Base-by-base conservation (phyloP, 805 yeast genomes). In the Wilhelminamyces savonicus region DNA sequence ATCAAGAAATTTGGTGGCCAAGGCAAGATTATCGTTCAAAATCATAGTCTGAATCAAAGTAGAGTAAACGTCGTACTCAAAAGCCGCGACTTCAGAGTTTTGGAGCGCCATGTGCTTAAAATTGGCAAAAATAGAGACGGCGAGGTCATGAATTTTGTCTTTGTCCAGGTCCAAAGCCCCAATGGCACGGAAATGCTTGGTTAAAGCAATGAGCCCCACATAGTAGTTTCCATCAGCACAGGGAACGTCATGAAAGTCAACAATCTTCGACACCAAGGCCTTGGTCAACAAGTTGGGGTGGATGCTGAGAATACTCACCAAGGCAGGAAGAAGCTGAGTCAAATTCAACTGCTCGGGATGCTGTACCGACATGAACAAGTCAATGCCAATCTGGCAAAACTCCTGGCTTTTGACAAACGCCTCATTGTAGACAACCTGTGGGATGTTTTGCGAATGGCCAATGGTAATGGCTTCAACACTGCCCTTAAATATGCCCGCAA, bases 1-100 rank as follows among this genome's bases (percentile, higher is more conserved):
- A 45, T 80, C 82, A 42, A 82, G 54, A 32, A 79, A 66, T 34
- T 68, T 61, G 1, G 80, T 66, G 3, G 85, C 78, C 23, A 68
- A 41, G 7, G 61, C 57, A 21, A 65, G 39, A 38, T 77, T 71
- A 23, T 68, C 71, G 25, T 73, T 70, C 29, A 59, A 56, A 9
- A 76, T 62, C 30, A 81, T 56, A 2, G 78, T 64, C 20, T 74
- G 66, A 21, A 80, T 61, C 34, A 76, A 54, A 24, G 59, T 50
- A 1, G 74, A 54, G 44, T 78, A 79, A 19, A 78, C 65, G 20
- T 54, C 50, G 39, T 62, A 70, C 40, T 74, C 77, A 21, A 60
- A 47, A 6, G 19, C 6, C 8, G 19, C 19, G 8, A 17, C 19
- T 7, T 6, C 19, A 17, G 19, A 6, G 8, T 6, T 7, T 17